Evolutionary conservation across 805 yeast species (phyloP), one percentile per base, ranked within the genome.

Genomic region (Lipomyces oligophaga): DNA sequence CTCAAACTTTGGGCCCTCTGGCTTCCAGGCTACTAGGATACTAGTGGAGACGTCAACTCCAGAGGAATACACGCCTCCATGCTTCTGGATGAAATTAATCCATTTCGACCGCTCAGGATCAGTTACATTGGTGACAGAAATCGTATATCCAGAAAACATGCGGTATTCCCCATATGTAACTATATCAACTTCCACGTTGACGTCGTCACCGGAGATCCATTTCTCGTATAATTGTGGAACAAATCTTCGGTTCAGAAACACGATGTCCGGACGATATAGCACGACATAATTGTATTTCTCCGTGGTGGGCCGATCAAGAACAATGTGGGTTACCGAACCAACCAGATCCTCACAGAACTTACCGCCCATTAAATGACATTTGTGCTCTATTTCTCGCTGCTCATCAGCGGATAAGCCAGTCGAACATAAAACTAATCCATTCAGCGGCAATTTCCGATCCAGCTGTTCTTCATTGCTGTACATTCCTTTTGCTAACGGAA

Each of bases 271-370:
- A 22, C 63, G 56, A 16, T 59, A 55, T 27, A 45, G 61, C 5
- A 77, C 69, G 26, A 78, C 74, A 64, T 66, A 79, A 49, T 64
- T 65, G 64, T 77, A 80, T 62, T 80, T 80, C 11, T 72, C 76
- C 2, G 82, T 74, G 48, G 31, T n/a, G 6, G 26, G 28, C 35
- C 67, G 66, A 4, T 81, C 83, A 18, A 79, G 82, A 4, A 80
- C 64, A 30, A 80, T 59, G 53, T 69, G 73, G 35, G 67, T 70
- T 18, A 75, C 79, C 61, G 74, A 78, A 41, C 73, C 67, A 73
- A 73, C 75, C 49, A 77, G 64, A 54, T 76, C 76, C 30, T 64
- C 61, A 48, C 68, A 67, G 55, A 67, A 70, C 13, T 48, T 58
- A 6, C 80, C 82, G 4, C 81, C 81, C 59, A 77, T 66, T 5